A percentile compares a stretch with the other conserved stretches of the same genome.
phyloP scores from a whole-genome alignment of 768 basidiomycete species.

The Austroboletus eburneus region DNA sequence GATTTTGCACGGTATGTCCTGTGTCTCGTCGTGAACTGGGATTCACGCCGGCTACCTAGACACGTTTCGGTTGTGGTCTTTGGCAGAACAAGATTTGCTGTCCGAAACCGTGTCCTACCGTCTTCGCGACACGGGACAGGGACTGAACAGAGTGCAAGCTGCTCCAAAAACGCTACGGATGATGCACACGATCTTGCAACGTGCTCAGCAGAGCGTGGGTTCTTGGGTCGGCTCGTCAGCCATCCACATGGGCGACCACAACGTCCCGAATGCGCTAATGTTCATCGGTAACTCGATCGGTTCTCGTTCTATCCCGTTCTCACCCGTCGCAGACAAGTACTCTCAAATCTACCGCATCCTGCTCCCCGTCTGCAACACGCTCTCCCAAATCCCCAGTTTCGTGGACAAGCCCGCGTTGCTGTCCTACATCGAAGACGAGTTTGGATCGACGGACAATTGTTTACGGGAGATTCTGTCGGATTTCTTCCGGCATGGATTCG shows the following conservation, averaged over 20 bases:
- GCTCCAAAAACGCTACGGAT: conserved; percentile 86
- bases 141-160: conserved; percentile 84
- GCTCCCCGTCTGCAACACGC: conserved; percentile 79
- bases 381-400: conserved; percentile 66
- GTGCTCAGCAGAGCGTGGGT: conserved; percentile 77
- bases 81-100: conserved; percentile 79
- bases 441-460: conserved; percentile 69
- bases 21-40: not conserved
- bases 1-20: conserved; percentile 66
- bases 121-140: conserved; percentile 84
- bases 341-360: conserved; percentile 90
- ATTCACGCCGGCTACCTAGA: conserved; percentile 39
- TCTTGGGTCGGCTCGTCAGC: conserved; percentile 84
- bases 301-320: no score
- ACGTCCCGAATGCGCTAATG: conserved; percentile 58
- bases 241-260: conserved; percentile 87
- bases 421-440: conserved; percentile 79
- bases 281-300: conserved; percentile 58
- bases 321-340: conserved; percentile 74
- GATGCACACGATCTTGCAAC: conserved; percentile 85
- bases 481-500: conserved; percentile 86
- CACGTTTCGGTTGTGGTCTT: conserved; percentile 84
- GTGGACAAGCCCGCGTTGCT: conserved; percentile 63
- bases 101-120: conserved; percentile 72
- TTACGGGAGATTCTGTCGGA: conserved; percentile 70